Conservation (phyloP, 352 stramenopile genomes). For the Phytopythium oedochilum region DNA sequence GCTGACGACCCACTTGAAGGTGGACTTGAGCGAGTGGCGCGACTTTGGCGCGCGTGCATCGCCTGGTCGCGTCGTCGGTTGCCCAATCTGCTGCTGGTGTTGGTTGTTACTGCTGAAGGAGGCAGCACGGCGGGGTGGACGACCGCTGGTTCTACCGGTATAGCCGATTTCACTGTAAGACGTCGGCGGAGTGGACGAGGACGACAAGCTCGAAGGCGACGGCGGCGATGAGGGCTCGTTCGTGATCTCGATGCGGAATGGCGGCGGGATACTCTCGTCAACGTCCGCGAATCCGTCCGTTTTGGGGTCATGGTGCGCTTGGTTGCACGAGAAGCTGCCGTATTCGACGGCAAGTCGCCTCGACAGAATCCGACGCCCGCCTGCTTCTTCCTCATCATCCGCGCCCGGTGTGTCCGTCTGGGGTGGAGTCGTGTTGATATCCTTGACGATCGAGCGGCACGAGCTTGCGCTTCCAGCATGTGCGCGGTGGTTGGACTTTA, state of each 20-base stretch:
- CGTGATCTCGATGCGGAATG: slow-evolving; percentile 80
- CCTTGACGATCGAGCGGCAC: neutral
- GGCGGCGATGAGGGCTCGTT: slow-evolving; percentile 27
- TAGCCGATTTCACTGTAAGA: neutral
- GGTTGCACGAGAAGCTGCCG: slow-evolving; percentile 34
- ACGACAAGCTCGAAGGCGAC: slow-evolving; percentile 6
- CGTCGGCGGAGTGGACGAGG: slow-evolving; percentile 1
- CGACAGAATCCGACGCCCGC: neutral
- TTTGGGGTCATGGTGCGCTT: slow-evolving; percentile 66
- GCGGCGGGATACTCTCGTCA: slow-evolving; percentile 70
- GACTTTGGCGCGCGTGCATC: neutral
- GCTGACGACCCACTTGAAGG: slow-evolving; percentile 3
- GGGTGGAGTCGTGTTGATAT: neutral
- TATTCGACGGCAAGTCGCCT: neutral
- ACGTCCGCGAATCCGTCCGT: slow-evolving; percentile 77
- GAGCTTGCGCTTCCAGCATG: slow-evolving; percentile 1
- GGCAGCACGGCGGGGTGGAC: slow-evolving; percentile 18
- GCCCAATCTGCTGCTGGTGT: slow-evolving; percentile 30
- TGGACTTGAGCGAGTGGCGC: neutral
- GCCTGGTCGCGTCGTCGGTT: neutral
- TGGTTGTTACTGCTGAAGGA: slow-evolving; percentile 45
- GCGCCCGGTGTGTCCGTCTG: neutral
- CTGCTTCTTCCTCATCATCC: neutral
- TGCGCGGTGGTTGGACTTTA: slow-evolving; percentile 35
- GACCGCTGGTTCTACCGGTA: neutral